phyloP scores from a whole-genome alignment of 306 rosid genomes.

The Erythrophleum fordii region DNA sequence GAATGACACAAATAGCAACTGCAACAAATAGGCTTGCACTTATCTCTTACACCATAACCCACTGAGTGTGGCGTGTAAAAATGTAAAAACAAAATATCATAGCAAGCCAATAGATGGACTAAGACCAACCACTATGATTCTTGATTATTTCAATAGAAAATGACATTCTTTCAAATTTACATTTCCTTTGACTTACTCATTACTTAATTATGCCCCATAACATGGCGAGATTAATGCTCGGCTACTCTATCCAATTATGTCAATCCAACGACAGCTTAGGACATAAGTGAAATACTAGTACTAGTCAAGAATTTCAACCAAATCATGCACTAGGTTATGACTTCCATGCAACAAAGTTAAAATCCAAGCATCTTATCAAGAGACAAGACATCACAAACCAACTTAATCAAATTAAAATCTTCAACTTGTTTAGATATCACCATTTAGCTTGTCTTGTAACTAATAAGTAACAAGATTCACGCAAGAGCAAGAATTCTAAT shows the following conservation, averaged over 20 bases:
- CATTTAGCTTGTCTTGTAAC: neutral
- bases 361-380: conserved; percentile 35
- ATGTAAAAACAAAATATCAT: neutral
- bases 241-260: conserved; percentile 92
- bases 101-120: neutral
- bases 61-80: neutral
- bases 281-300: conserved; percentile 20
- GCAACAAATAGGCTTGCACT: conserved; percentile 12
- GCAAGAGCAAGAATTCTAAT: neutral
- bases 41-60: neutral
- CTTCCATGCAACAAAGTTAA: conserved; percentile 31
- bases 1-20: conserved; percentile 30
- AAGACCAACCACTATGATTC: conserved; percentile 14
- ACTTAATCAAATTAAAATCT: conserved; percentile 6
- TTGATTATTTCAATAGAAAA: too few relatives aligned
- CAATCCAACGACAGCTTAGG: conserved; percentile 86
- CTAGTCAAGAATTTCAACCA: conserved; percentile 4
- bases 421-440: neutral
- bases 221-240: conserved; percentile 81
- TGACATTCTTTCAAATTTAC: conserved; percentile 30
- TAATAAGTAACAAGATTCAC: neutral
- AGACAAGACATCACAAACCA: conserved; percentile 25
- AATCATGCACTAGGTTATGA: neutral
- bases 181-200: conserved; percentile 76
- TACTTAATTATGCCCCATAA: conserved; percentile 98